A percentile compares a stretch with the other conserved stretches of the same genome.
These are phyloP conservation scores for Mycosphaerelloides madeirae DNA, from an alignment of 2,329 filamentous ascomycete genomes.

Conservation along the genomic window DNA sequence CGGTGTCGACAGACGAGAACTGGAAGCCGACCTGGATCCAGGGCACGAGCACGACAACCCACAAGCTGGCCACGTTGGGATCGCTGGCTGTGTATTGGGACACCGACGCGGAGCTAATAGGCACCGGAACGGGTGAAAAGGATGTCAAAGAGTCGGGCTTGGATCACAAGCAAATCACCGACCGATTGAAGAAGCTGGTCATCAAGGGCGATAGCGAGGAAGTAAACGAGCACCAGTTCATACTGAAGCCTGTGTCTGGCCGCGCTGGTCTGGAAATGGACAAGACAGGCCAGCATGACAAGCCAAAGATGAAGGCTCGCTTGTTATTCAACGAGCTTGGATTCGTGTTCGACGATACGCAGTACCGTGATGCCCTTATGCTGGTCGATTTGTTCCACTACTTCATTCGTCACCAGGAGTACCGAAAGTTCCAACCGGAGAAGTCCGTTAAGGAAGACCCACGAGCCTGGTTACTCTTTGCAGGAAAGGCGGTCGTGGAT, in stretches of 20 bases:
- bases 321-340: slow-evolving; percentile 96
- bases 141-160: slow-evolving; percentile 56
- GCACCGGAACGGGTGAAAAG: slow-evolving; percentile 70
- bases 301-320: slow-evolving; percentile 83
- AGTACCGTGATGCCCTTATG: slow-evolving; percentile 97
- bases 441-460: slow-evolving; percentile 83
- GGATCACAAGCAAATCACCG: slow-evolving; percentile 70
- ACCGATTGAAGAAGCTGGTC: slow-evolving; percentile 74
- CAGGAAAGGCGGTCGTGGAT: slow-evolving; percentile 77
- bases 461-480: slow-evolving; percentile 86
- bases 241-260: slow-evolving; percentile 91
- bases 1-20: slow-evolving; percentile 87
- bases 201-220: slow-evolving; percentile 60
- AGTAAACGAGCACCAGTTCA: slow-evolving; percentile 72
- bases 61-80: slow-evolving; percentile 88
- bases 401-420: slow-evolving; percentile 95
- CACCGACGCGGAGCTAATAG: slow-evolving; percentile 80
- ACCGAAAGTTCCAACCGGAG: slow-evolving; percentile 87
- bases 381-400: slow-evolving; percentile 98
- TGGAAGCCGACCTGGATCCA: slow-evolving; percentile 98
- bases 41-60: slow-evolving; percentile 72
- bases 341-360: slow-evolving; percentile 92
- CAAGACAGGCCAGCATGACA: slow-evolving; percentile 76
- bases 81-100: slow-evolving; percentile 97
- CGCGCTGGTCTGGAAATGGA: slow-evolving; percentile 92